Percentiles rank a stretch among this genome's conserved stretches.
Evolutionary conservation across 371 early-diverging fungal genomes (phyloP).

Genomic region (Mortierella sp.): DNA sequence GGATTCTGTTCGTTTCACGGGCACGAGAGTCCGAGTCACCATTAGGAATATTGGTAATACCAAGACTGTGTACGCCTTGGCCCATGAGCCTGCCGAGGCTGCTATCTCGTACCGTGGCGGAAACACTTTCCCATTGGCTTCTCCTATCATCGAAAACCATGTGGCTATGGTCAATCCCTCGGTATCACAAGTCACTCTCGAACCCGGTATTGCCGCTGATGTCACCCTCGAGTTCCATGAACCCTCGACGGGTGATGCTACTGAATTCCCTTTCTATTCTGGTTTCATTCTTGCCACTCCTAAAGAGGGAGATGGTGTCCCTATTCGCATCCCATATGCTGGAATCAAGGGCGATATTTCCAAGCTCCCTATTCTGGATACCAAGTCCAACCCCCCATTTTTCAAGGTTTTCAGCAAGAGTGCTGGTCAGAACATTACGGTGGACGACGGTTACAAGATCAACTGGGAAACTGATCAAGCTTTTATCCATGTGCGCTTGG

Average conservation of each 20-base stretch:
- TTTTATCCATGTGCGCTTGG: slow-evolving; percentile 22
- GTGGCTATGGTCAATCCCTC: slow-evolving; percentile 55
- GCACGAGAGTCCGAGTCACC: slow-evolving; percentile 57
- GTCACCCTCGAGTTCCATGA: slow-evolving; percentile 57
- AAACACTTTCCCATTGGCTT: slow-evolving; percentile 36
- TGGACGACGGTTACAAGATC: slow-evolving; percentile 24
- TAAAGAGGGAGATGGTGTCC: slow-evolving; percentile 13
- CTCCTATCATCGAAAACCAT: slow-evolving; percentile 44
- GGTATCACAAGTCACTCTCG: slow-evolving; percentile 39
- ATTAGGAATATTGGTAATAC: slow-evolving; percentile 69
- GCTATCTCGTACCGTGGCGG: slow-evolving; percentile 54
- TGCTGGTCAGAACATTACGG: slow-evolving; percentile 7
- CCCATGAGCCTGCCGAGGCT: slow-evolving; percentile 58
- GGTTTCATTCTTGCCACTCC: slow-evolving; percentile 51
- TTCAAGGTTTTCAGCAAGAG: slow-evolving; percentile 8
- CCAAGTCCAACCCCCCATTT: slow-evolving; percentile 14
- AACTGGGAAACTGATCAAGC: slow-evolving; percentile 20
- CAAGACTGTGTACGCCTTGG: slow-evolving; percentile 61
- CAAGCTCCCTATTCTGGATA: slow-evolving; percentile 62
- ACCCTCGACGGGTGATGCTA: slow-evolving; percentile 52
- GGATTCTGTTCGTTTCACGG: slow-evolving; percentile 60
- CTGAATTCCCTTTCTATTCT: slow-evolving; percentile 52
- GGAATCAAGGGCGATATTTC: slow-evolving; percentile 64
- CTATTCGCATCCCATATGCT: slow-evolving; percentile 64
- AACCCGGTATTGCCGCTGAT: slow-evolving; percentile 55